Base-by-base conservation (phyloP, 768 basidiomycete species). In the Clitopilus passeckerianus region DNA sequence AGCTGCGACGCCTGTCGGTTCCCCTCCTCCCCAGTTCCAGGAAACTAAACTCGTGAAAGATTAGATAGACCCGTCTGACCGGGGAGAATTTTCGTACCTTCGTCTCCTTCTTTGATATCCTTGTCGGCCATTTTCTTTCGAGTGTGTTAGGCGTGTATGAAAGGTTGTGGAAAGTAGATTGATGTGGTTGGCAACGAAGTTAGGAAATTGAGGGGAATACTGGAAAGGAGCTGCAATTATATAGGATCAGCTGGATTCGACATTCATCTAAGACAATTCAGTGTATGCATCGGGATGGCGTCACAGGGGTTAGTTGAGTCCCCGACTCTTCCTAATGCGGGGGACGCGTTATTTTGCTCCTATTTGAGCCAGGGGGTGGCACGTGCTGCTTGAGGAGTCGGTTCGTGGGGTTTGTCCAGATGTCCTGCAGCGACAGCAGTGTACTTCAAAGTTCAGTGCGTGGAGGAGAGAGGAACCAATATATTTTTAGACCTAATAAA, bases 31-130 rank as follows among this genome's bases (percentile, higher is more conserved):
- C 61, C 64, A 71, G 22, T 71, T 71, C 71, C 70, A 70, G 16
- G 64, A 62, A 15, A 70, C 70, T 68, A 37, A 7, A 41, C 9
- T 10, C 20, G 37, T 27, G n/a, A n/a, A n/a, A 7, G 20, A 5
- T 34, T 20, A 52, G 18, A n/a, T n/a, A n/a, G n/a, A n/a, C n/a
- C n/a, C n/a, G n/a, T n/a, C n/a, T n/a, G n/a, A n/a, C n/a, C n/a
- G n/a, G n/a, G n/a, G n/a, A n/a, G n/a, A n/a, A 18, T 34, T n/a
- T 27, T 54, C 64, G 34, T 58, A 68, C 69, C 68, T 52, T 70
- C 61, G 56, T 72, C 70, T 43, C 70, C 71, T 62, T 68, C 66
- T 23, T 69, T 63, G 52, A 72, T 59, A 18, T 62, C 52, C 7
- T 55, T 67, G 35, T 69, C 67, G 10, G 66, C 59, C 70, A 71